Base-by-base conservation (phyloP, 805 yeast species). In the Zygoascus tannicola region DNA sequence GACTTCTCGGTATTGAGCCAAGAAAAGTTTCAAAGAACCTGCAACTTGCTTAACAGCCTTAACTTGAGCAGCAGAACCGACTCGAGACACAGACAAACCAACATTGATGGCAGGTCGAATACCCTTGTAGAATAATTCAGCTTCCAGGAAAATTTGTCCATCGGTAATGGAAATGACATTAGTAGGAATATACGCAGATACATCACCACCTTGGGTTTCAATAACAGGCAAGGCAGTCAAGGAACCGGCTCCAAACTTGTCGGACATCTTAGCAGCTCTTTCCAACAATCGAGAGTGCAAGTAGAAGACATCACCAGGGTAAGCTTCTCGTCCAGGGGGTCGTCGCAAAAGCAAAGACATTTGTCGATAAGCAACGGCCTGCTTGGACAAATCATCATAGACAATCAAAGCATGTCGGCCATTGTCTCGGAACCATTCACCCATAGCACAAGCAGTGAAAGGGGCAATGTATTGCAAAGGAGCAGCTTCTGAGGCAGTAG, bases 391-490 rank as follows among this genome's bases (percentile, higher is more conserved):
- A 74, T 90, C 97, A 71, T 90, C 97, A 75, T 76, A 90, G 81
- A 86, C 75, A 71, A 90, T 92, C 75, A 90, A 76, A 62, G 97
- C 94, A 74, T 92, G 97, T 71, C 73, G 85, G 69, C 95, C 96
- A 73, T 90, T 92, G 80, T 92, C 99, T 81, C 98, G 86, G 94
- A 92, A 92, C 98, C 98, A 92, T 78, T 92, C 99, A 77, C 97
- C 96, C 69, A 92, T 88, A 65, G 99, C 95, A 70, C 95, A 83
- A 59, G 88, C 99, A 61, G 98, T 86, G 95, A 92, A 92, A 70
- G 99, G 99, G 77, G 99, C 97, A 69, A 92, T 75, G 79, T 87
- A 92, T 80, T 92, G 99, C 73, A 92, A 79, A 71, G 98, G 99
- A 71, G 99, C 98, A 61, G 98, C 98, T 79, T 92, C 98, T 53